Evolutionary conservation across 2,329 filamentous ascomycete species (phyloP).

Genomic region (Exophiala mesophila): DNA sequence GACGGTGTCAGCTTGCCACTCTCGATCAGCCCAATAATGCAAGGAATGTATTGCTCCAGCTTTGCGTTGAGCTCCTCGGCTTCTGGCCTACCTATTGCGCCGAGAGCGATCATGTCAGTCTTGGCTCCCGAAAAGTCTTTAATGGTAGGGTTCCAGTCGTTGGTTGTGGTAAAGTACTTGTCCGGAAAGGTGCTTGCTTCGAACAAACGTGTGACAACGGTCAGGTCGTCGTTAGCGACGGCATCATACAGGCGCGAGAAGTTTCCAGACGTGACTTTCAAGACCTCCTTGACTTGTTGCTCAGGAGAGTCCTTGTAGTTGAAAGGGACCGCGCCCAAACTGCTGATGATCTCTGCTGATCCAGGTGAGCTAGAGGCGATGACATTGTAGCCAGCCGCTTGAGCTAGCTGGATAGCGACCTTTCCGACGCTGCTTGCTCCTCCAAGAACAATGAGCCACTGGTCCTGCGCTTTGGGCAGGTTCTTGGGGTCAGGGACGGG

Average conservation of each 20-base stretch:
- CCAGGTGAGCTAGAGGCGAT: slow-evolving; percentile 30
- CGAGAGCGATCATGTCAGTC: slow-evolving; percentile 21
- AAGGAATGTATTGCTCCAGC: slow-evolving; percentile 24
- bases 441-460: slow-evolving; percentile 34
- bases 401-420: slow-evolving; percentile 31
- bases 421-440: slow-evolving; percentile 33
- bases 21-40: slow-evolving; percentile 24
- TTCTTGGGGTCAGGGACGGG: slow-evolving; percentile 23
- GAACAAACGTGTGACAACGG: slow-evolving; percentile 27
- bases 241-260: slow-evolving; percentile 31
- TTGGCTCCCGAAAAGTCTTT: slow-evolving; percentile 26
- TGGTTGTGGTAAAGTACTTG: slow-evolving; percentile 28
- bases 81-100: slow-evolving; percentile 22
- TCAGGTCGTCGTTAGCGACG: slow-evolving; percentile 29
- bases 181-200: slow-evolving; percentile 19
- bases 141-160: slow-evolving; percentile 21
- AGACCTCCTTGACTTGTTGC: slow-evolving; percentile 28
- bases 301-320: slow-evolving; percentile 30
- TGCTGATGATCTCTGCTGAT: slow-evolving; percentile 28
- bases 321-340: slow-evolving; percentile 29
- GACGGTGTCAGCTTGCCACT: slow-evolving; percentile 18
- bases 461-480: slow-evolving; percentile 18
- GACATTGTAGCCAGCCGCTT: slow-evolving; percentile 31
- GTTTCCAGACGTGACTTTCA: slow-evolving; percentile 28
- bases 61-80: slow-evolving; percentile 22